A percentile compares a stretch with the other conserved stretches of the same genome.
Evolutionary conservation across 176 grass and related monocot genomes (phyloP).

Genomic region (Rhipidocladum racemiflorum): DNA sequence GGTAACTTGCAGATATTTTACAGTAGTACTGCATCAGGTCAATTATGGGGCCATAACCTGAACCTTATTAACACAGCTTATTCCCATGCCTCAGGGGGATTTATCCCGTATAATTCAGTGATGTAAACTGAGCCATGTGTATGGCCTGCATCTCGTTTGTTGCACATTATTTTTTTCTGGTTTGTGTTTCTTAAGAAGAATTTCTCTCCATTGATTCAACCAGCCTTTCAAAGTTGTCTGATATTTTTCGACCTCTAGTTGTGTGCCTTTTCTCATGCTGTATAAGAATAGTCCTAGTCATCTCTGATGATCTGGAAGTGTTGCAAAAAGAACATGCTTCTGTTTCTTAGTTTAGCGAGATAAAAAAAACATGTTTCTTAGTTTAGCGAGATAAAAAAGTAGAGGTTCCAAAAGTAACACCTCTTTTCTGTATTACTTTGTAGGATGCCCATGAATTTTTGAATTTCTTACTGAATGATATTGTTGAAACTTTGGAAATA

Average conservation of each 20-base stretch:
- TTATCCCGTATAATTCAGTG: too few species aligned
- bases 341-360: conserved; percentile 3
- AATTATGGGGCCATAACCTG: conserved; percentile 17
- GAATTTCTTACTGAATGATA: conserved; percentile 91
- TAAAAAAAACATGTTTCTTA: conserved; percentile 19
- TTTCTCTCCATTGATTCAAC: conserved; percentile 4
- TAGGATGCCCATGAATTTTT: conserved; percentile 98
- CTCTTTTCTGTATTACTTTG: conserved; percentile 26
- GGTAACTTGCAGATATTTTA: conserved; percentile 49
- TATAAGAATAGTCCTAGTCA: not conserved
- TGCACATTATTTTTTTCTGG: not conserved
- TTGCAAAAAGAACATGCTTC: not conserved
- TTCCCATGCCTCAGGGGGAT: not conserved
- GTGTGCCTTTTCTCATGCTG: not conserved
- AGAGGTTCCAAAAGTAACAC: conserved; percentile 19
- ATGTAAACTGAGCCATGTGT: too few species aligned
- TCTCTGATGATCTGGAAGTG: not conserved
- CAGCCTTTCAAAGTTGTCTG: not conserved
- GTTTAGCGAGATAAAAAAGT: conserved; percentile 5
- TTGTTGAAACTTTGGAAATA: conserved; percentile 89
- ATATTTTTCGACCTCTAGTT: not conserved
- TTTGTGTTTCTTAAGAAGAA: conserved; percentile 5
- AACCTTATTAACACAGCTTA: conserved; percentile 7
- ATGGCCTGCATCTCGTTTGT: not conserved
- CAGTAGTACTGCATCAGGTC: not conserved